Evolutionary conservation across 225 moss, liverwort and hornwort genomes (phyloP).

Genomic region (Asterella californica): DNA sequence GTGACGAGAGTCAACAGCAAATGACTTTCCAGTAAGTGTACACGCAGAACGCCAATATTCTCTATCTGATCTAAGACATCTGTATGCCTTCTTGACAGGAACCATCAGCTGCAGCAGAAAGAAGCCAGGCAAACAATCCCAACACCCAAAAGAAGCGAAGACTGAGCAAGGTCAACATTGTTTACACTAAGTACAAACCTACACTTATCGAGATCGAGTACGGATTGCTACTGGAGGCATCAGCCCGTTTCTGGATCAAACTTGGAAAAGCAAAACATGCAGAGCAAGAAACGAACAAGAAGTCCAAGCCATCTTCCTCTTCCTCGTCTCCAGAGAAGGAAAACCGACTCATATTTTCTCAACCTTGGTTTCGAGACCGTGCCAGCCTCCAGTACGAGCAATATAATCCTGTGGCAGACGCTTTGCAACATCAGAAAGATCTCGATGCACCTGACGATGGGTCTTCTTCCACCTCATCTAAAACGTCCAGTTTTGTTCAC

Average conservation of each 20-base stretch:
- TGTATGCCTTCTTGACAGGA: background rate
- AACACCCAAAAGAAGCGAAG: constrained; percentile 11
- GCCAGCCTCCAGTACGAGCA: constrained; percentile 44
- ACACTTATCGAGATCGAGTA: constrained; percentile 62
- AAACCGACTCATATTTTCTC: constrained; percentile 33
- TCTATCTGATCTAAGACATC: background rate
- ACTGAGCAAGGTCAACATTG: constrained; percentile 26
- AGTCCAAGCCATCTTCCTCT: constrained; percentile 18
- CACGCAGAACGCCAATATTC: too few relatives aligned
- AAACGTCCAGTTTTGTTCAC: constrained; percentile 25
- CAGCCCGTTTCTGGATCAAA: constrained; percentile 59
- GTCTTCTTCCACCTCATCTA: constrained; percentile 15
- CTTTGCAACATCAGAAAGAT: constrained; percentile 24
- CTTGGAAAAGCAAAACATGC: constrained; percentile 36
- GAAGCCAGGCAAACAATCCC: background rate
- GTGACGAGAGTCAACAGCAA: too few relatives aligned
- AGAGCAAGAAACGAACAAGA: constrained; percentile 16
- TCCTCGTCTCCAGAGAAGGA: constrained; percentile 20
- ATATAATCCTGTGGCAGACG: constrained; percentile 32
- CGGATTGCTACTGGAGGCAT: constrained; percentile 59
- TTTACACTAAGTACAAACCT: constrained; percentile 49
- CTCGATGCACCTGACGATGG: constrained; percentile 17
- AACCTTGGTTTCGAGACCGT: constrained; percentile 49
- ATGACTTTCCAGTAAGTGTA: too few relatives aligned
- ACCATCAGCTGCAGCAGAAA: background rate